These are phyloP conservation scores for Articulospora tetracladia DNA, from an alignment of 495 filamentous ascomycete genomes.

Conservation along the genomic window DNA sequence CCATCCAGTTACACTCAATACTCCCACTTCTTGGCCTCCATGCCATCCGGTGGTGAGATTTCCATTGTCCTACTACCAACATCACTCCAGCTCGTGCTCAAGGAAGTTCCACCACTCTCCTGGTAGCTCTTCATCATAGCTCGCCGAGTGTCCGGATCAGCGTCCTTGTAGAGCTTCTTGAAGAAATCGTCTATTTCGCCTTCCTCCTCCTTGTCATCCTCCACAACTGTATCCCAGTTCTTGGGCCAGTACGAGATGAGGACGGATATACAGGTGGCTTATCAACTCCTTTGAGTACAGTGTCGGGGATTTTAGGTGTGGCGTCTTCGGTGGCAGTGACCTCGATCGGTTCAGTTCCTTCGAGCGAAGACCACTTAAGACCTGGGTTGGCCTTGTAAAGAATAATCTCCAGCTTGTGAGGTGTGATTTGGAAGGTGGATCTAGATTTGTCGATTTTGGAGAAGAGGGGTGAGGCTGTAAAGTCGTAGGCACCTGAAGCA, in stretches of 20 bases:
- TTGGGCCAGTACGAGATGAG: conserved; percentile 81
- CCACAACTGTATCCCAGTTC: conserved; percentile 75
- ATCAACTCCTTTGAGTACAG: conserved; percentile 9
- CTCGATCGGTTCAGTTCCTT: conserved; percentile 38
- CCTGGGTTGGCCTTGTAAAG: conserved; percentile 65
- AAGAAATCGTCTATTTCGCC: conserved; percentile 81
- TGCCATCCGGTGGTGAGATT: conserved; percentile 71
- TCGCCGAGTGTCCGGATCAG: conserved; percentile 73
- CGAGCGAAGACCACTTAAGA: conserved; percentile 73
- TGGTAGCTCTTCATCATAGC: conserved; percentile 98
- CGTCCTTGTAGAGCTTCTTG: conserved; percentile 80
- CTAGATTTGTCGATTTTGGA: conserved; percentile 55
- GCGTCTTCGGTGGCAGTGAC: conserved; percentile 10
- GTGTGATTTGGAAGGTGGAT: conserved; percentile 60
- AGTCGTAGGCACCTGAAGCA: conserved; percentile 53
- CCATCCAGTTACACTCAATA: background rate
- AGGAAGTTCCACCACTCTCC: conserved; percentile 87
- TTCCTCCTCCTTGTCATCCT: conserved; percentile 47
- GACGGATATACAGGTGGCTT: conserved; percentile 63
- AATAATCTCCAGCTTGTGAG: conserved; percentile 81
- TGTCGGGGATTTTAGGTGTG: conserved; percentile 8
- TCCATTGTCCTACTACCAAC: conserved; percentile 71
- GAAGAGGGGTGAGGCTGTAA: conserved; percentile 69
- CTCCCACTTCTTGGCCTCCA: conserved; percentile 67
- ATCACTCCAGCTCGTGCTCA: conserved; percentile 92